Evolutionary conservation across 1,284 basidiomycete species (phyloP).

Genomic region (Marasmius oreades): DNA sequence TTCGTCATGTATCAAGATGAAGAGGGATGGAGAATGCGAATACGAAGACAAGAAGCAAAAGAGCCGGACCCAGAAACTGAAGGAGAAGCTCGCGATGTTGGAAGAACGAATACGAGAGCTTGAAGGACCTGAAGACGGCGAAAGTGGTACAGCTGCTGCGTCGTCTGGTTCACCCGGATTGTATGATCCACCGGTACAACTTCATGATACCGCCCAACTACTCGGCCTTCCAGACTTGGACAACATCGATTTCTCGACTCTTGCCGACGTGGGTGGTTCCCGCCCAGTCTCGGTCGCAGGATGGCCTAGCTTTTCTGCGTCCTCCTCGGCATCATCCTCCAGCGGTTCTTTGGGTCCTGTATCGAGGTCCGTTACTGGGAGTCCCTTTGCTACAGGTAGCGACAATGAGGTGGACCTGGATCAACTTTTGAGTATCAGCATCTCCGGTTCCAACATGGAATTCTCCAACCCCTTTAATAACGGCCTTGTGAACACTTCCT

Average conservation of each 20-base stretch:
- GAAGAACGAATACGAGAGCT: conserved; percentile 54
- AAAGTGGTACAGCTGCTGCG: conserved; percentile 12
- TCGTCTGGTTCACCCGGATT: conserved; percentile 12
- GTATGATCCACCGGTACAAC: conserved; percentile 3
- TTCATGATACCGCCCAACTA: background rate
- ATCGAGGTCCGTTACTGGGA: conserved; percentile 7
- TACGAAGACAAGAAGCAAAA: conserved; percentile 62
- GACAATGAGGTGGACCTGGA: conserved; percentile 6
- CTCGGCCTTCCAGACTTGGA: conserved; percentile 7
- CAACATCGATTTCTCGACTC: conserved; percentile 5
- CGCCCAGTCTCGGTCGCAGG: conserved; percentile 9
- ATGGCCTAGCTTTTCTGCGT: conserved; percentile 20
- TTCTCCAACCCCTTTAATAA: conserved; percentile 5
- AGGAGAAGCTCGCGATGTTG: conserved; percentile 51
- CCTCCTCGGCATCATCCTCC: conserved; percentile 15
- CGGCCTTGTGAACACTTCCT: conserved; percentile 6
- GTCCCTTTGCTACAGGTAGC: conserved; percentile 6
- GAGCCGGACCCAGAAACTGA: conserved; percentile 57
- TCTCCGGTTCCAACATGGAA: conserved; percentile 12
- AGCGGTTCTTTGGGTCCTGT: conserved; percentile 12
- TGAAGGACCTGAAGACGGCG: conserved; percentile 31
- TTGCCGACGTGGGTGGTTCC: conserved; percentile 2
- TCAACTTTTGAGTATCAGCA: conserved; percentile 17
- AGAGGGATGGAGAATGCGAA: conserved; percentile 47
- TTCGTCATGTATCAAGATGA: conserved; percentile 53